Evolutionary conservation across 306 rosid genomes (phyloP).

Genomic region (Castanea crenata): DNA sequence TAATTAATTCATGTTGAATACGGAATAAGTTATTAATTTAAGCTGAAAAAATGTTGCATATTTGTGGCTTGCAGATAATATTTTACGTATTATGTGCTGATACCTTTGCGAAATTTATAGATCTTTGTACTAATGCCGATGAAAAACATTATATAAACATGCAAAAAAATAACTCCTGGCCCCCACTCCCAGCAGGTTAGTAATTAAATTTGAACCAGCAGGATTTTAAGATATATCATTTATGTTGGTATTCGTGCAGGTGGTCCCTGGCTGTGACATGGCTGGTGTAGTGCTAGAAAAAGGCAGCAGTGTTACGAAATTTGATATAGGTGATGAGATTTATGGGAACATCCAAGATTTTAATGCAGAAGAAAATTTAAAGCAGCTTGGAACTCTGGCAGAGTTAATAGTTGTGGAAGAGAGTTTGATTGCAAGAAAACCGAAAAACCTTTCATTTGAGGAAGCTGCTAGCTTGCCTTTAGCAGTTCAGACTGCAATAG

Average conservation of each 20-base stretch:
- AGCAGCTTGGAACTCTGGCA: constrained; percentile 49
- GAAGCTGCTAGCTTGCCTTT: constrained; percentile 51
- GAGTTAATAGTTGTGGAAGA: constrained; percentile 42
- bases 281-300: constrained; percentile 37
- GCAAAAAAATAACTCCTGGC: neutral
- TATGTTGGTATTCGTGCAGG: constrained; percentile 22
- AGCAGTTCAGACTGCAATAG: constrained; percentile 42
- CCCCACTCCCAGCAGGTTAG: neutral
- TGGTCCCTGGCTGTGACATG: constrained; percentile 50
- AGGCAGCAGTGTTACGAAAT: constrained; percentile 21
- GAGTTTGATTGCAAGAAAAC: constrained; percentile 32
- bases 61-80: too few species aligned
- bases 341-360: constrained; percentile 53
- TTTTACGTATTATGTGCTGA: neutral
- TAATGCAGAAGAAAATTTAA: constrained; percentile 13
- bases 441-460: constrained; percentile 37
- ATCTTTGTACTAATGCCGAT: neutral
- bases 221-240: neutral
- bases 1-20: neutral
- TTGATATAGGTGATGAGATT: constrained; percentile 39
- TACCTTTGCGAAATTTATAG: neutral
- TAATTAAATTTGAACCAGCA: neutral
- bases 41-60: neutral
- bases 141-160: neutral
- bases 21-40: neutral